A percentile compares a stretch with the other conserved stretches of the same genome.
Conservation (phyloP, 2,329 filamentous ascomycete species). For the Pseudogymnoascus sp. region DNA sequence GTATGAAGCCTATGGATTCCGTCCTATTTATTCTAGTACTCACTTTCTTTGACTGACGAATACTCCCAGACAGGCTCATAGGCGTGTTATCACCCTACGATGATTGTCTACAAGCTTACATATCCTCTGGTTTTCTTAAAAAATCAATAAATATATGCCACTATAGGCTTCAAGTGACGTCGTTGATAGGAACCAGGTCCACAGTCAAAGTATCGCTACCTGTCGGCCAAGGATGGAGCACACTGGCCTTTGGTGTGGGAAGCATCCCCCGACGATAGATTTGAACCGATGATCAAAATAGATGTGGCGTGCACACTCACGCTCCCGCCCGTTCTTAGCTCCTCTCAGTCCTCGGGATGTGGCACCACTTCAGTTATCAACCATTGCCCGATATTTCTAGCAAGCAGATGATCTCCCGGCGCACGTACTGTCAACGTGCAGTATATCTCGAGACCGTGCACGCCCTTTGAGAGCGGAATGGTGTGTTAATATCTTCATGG, state of each 20-base stretch:
- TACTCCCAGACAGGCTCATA: neutral
- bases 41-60: neutral
- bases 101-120: neutral
- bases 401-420: conserved; percentile 9
- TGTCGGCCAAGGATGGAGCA: neutral
- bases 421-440: neutral
- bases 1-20: neutral
- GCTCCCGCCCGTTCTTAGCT: neutral
- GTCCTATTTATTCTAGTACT: neutral
- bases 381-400: conserved; percentile 1
- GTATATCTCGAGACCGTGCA: conserved; percentile 1
- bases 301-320: conserved; percentile 5
- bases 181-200: neutral
- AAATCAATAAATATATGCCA: neutral
- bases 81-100: neutral
- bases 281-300: conserved; percentile 5
- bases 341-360: neutral
- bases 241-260: neutral
- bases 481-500: conserved; percentile 6
- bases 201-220: neutral
- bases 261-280: neutral
- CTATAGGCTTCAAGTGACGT: neutral
- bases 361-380: neutral
- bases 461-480: neutral
- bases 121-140: neutral